Conservation (phyloP, 2,329 filamentous ascomycete genomes). For the Dothistroma pini region DNA sequence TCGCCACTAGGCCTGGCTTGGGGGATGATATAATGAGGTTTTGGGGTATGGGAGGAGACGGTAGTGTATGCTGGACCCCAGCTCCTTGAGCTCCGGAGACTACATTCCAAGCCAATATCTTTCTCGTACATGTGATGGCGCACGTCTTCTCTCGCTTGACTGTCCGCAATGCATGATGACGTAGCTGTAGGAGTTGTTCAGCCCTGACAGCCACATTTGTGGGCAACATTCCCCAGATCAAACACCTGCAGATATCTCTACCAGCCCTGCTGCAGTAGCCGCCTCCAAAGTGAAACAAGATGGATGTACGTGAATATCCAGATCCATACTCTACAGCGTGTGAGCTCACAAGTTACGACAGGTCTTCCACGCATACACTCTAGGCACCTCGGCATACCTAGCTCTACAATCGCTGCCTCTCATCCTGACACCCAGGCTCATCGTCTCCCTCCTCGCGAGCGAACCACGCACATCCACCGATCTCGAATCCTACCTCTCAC, state of each 20-base stretch:
- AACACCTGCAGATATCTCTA: background rate
- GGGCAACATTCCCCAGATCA: background rate
- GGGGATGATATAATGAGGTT: background rate
- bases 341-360: conserved; percentile 14
- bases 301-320: conserved; percentile 4
- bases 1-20: background rate
- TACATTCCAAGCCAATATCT: background rate
- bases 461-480: conserved; percentile 53
- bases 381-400: conserved; percentile 44
- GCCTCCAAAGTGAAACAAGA: background rate
- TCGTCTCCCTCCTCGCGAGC: conserved; percentile 57
- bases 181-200: background rate
- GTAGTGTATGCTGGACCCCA: background rate
- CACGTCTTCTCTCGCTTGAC: background rate
- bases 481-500: conserved; percentile 70
- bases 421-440: conserved; percentile 58
- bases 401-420: conserved; percentile 50
- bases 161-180: background rate
- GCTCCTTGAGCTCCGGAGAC: background rate
- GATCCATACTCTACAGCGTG: background rate
- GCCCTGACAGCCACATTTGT: background rate
- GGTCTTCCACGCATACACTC: conserved; percentile 45
- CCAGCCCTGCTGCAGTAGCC: background rate
- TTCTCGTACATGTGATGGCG: background rate
- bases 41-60: background rate